Evolutionary conservation across 768 basidiomycete species (phyloP).

Genomic region (Termitomyces sp.): DNA sequence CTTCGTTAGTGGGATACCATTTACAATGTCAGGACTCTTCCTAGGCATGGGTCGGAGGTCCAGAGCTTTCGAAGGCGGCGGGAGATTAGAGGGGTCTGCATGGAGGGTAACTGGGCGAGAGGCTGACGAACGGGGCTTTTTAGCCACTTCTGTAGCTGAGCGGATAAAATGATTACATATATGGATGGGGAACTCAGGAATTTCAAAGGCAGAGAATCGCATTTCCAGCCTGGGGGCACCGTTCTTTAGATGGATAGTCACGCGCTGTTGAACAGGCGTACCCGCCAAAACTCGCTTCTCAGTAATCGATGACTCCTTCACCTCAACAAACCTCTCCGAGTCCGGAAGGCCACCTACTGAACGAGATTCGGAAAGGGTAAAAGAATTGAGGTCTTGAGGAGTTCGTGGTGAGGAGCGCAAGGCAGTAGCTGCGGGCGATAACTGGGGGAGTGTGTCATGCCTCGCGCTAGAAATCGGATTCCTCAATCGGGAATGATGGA

Average conservation of each 20-base stretch:
- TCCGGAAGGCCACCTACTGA: constrained; percentile 4
- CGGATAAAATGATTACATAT: constrained; percentile 21
- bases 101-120: not conserved
- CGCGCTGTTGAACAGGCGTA: constrained; percentile 32
- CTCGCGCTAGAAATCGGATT: constrained; percentile 55
- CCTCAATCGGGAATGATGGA: constrained; percentile 34
- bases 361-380: constrained; percentile 1
- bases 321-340: constrained; percentile 21
- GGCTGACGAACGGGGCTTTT: not conserved
- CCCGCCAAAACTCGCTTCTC: not conserved
- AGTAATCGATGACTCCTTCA: constrained; percentile 13
- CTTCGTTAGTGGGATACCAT: not conserved
- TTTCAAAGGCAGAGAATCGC: constrained; percentile 49
- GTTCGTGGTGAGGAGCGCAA: constrained; percentile 35
- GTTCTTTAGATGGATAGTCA: constrained; percentile 44
- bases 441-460: constrained; percentile 48
- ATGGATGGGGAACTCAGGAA: constrained; percentile 42
- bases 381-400: constrained; percentile 13
- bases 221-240: constrained; percentile 52
- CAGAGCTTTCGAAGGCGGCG: constrained; percentile 2
- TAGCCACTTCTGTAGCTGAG: constrained; percentile 9
- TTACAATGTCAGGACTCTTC: too few relatives aligned
- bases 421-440: constrained; percentile 42
- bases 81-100: not conserved
- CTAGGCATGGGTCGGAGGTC: not conserved